Evolutionary conservation across 1,284 basidiomycete species (phyloP).

Genomic region (Cryptococcus sp.): DNA sequence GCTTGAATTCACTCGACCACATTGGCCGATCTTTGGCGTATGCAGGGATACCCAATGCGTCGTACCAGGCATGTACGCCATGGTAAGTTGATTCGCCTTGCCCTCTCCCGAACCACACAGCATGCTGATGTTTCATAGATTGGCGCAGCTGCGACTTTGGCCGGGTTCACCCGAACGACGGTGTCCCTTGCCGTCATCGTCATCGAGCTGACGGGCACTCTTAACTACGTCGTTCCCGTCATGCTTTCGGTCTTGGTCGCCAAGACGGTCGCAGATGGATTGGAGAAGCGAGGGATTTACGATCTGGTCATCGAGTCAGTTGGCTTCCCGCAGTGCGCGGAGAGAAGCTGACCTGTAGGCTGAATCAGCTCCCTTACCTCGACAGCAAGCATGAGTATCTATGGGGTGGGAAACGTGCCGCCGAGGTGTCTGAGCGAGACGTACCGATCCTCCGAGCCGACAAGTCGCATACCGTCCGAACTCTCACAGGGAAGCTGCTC

Average conservation of each 20-base stretch:
- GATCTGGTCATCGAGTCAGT: conserved; percentile 84
- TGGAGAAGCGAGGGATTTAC: conserved; percentile 92
- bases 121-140: conserved; percentile 51
- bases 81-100: conserved; percentile 47
- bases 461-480: conserved; percentile 38
- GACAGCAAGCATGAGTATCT: conserved; percentile 82
- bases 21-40: conserved; percentile 57
- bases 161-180: conserved; percentile 65
- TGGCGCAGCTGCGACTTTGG: conserved; percentile 79
- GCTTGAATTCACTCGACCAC: conserved; percentile 63
- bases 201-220: conserved; percentile 89
- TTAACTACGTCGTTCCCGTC: conserved; percentile 91
- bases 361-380: conserved; percentile 79
- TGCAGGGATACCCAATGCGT: conserved; percentile 51
- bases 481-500: conserved; percentile 38
- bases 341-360: conserved; percentile 37
- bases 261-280: conserved; percentile 84
- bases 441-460: conserved; percentile 38
- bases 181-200: conserved; percentile 95
- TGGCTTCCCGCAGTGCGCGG: not conserved
- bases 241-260: conserved; percentile 83
- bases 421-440: conserved; percentile 59
- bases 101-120: not conserved
- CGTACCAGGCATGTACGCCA: conserved; percentile 83
- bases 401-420: conserved; percentile 70